Conservation (phyloP, 2,329 filamentous ascomycete species). For the Nectriaceae sp. region DNA sequence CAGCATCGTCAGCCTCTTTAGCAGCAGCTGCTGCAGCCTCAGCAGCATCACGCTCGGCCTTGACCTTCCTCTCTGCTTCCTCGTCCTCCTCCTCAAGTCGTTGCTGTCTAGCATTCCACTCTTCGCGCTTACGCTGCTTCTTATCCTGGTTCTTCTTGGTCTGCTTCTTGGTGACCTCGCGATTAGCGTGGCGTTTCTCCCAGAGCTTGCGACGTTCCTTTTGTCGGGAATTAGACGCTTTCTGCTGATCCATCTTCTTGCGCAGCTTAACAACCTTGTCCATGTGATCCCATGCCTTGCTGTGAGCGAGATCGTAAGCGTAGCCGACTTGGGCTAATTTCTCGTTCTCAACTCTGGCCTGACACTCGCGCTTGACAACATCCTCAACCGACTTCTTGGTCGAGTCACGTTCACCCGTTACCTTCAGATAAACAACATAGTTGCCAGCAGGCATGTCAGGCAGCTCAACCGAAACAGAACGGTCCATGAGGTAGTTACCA, state of each 20-base stretch:
- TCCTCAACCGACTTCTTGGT: slow-evolving; percentile 51
- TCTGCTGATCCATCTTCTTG: slow-evolving; percentile 50
- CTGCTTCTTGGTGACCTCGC: slow-evolving; percentile 43
- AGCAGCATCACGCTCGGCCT: slow-evolving; percentile 20
- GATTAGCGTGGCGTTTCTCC: slow-evolving; percentile 49
- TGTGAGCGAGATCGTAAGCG: slow-evolving; percentile 62
- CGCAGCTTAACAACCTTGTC: slow-evolving; percentile 51
- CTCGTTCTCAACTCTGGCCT: slow-evolving; percentile 51
- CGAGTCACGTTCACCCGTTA: slow-evolving; percentile 51
- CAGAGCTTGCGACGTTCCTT: slow-evolving; percentile 50
- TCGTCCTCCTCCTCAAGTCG: slow-evolving; percentile 30
- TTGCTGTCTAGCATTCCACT: slow-evolving; percentile 29
- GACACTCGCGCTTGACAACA: slow-evolving; percentile 55
- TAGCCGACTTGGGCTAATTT: slow-evolving; percentile 60
- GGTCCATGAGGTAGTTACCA: slow-evolving; percentile 58
- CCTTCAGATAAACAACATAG: slow-evolving; percentile 59
- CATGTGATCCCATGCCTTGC: slow-evolving; percentile 55
- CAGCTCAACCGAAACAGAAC: slow-evolving; percentile 61
- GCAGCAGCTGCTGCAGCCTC: slow-evolving; percentile 14
- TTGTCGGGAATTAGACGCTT: slow-evolving; percentile 48
- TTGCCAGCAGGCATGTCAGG: slow-evolving; percentile 55
- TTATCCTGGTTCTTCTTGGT: slow-evolving; percentile 41
- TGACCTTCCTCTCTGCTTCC: slow-evolving; percentile 24
- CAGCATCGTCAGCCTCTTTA: slow-evolving; percentile 9
- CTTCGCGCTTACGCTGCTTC: slow-evolving; percentile 31